phyloP scores from a whole-genome alignment of 192 early-diverging fungal genomes.

The Helicostylum pulchrum region DNA sequence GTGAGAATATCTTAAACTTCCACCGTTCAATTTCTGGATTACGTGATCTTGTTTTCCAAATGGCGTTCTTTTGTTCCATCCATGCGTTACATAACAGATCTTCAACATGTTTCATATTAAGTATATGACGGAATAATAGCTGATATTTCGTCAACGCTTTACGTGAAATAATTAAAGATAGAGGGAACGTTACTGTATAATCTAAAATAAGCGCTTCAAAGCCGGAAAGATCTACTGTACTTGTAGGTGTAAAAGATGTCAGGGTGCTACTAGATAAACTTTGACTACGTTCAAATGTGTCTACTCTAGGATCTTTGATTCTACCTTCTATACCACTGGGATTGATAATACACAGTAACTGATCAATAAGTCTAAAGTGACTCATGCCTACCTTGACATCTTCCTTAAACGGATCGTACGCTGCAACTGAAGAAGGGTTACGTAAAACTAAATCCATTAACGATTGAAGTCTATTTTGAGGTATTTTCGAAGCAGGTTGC shows the following conservation, averaged over 20 bases:
- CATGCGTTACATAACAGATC: slow-evolving; percentile 74
- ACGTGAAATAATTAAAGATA: slow-evolving; percentile 83
- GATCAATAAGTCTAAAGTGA: slow-evolving; percentile 59
- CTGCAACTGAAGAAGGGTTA: slow-evolving; percentile 78
- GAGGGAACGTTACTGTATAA: slow-evolving; percentile 84
- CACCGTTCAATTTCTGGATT: slow-evolving; percentile 48
- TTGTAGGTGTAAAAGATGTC: background rate
- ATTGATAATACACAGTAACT: slow-evolving; percentile 68
- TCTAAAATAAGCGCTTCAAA: slow-evolving; percentile 79
- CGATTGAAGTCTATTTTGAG: slow-evolving; percentile 71
- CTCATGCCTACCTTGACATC: slow-evolving; percentile 77
- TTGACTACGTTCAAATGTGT: slow-evolving; percentile 8
- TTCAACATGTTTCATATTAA: slow-evolving; percentile 88
- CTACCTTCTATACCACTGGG: slow-evolving; percentile 54
- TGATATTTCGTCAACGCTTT: slow-evolving; percentile 88
- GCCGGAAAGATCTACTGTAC: slow-evolving; percentile 38
- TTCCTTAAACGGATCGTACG: slow-evolving; percentile 82
- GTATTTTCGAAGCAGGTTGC: slow-evolving; percentile 64
- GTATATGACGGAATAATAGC: slow-evolving; percentile 81
- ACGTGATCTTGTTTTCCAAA: slow-evolving; percentile 45
- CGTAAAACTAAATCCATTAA: slow-evolving; percentile 86
- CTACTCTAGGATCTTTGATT: background rate
- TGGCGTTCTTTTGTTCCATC: slow-evolving; percentile 61
- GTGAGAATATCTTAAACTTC: slow-evolving; percentile 63
- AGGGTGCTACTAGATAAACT: slow-evolving; percentile 1